Evolutionary conservation across 768 basidiomycete species (phyloP).

Genomic region (Lactifluus volemus): DNA sequence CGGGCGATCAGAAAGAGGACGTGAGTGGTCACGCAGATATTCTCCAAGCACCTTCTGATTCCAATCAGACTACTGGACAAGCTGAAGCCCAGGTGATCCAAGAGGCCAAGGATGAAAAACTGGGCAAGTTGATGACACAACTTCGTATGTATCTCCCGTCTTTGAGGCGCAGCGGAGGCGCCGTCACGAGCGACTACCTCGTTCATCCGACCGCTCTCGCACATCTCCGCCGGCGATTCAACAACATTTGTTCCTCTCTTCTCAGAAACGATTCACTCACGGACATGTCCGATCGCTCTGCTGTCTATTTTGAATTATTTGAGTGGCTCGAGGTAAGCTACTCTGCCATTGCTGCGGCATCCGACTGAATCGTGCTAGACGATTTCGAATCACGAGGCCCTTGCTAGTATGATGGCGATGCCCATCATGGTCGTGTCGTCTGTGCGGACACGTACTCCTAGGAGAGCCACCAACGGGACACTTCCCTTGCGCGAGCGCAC

Average conservation of each 20-base stretch:
- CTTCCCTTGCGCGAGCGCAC: conserved; percentile 66
- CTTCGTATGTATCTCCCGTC: conserved; percentile 84
- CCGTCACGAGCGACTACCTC: conserved; percentile 79
- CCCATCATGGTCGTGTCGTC: conserved; percentile 83
- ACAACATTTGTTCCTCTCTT: conserved; percentile 75
- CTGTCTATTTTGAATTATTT: conserved; percentile 82
- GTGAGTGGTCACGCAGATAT: conserved; percentile 37
- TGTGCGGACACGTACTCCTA: conserved; percentile 53
- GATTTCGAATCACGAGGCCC: conserved; percentile 85
- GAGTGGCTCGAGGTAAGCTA: conserved; percentile 79
- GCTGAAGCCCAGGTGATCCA: conserved; percentile 70
- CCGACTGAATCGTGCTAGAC: conserved; percentile 43
- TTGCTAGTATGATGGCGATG: conserved; percentile 96
- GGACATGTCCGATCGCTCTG: conserved; percentile 85
- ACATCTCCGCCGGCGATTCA: conserved; percentile 86
- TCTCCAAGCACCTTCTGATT: neutral
- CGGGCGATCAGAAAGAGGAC: conserved; percentile 76
- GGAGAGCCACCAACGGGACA: conserved; percentile 38
- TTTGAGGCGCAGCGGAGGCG: conserved; percentile 64
- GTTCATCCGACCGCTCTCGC: conserved; percentile 89
- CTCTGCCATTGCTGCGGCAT: neutral
- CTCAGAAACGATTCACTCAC: conserved; percentile 87
- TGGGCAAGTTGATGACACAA: conserved; percentile 55
- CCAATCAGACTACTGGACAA: conserved; percentile 64
- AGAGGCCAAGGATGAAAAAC: conserved; percentile 59